Evolutionary conservation across 2,329 filamentous ascomycete species (phyloP), one percentile per base, ranked within the genome.

Genomic region (Apiospora malaysiana): DNA sequence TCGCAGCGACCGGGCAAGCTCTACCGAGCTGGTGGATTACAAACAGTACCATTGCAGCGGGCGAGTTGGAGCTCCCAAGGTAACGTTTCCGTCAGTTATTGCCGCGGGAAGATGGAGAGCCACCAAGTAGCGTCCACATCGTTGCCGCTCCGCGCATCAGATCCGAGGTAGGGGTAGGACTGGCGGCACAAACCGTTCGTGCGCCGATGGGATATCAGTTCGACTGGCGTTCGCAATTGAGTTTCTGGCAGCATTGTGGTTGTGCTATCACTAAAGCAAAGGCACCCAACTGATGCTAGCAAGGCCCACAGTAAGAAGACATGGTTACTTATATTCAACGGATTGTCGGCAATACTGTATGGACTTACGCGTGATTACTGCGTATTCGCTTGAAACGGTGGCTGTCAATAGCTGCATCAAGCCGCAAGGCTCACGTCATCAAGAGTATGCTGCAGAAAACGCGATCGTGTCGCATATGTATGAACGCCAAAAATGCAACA

Each of bases 351-450:
- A 63, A 63, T 40, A n/a, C n/a, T 63, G 27, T 37, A 10, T 37
- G 18, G 21, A 63, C 32, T 37, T 37, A 63, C 32, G 40, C 21
- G n/a, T 59, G 27, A 37, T 59, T 27, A 59, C 27, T 40, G 27
- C 56, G 21, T 40, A n/a, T 63, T n/a, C 32, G 18, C 27, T 32
- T 59, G 56, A 63, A 40, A 18, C 40, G n/a, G 56, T 63, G 56
- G 56, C 32, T 40, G 56, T 40, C 56, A 63, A 40, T 40, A 40
- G 56, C 56, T 40, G 18, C 56, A 63, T 9, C 32, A 40, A 40
- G 56, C 27, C 32, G 56, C 32, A 40, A 40, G 16, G 18, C 56
- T 63, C 56, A 63, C 56, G 56, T 63, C 56, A 63, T 63, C 56
- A 40, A 21, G 32, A 32, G 32, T 32, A 40, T 56, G 5, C 16